Conservation (phyloP, 371 early-diverging fungal species). For the Zychaea mexicana region DNA sequence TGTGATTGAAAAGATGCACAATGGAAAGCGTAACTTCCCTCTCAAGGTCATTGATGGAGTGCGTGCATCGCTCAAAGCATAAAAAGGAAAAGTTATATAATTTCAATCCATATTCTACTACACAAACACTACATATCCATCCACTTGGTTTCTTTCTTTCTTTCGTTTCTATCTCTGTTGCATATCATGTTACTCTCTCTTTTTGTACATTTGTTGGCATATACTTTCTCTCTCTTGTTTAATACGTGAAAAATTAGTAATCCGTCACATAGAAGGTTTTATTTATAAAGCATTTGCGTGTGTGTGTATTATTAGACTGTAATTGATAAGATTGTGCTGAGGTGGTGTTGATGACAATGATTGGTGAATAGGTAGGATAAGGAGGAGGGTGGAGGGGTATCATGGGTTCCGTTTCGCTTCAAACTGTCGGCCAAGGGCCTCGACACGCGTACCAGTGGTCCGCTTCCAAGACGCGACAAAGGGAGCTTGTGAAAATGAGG, state of each 20-base stretch:
- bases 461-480: conserved; percentile 1
- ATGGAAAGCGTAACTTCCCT: conserved; percentile 13
- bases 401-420: conserved; percentile 11
- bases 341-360: too few relatives aligned
- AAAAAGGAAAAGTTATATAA: neutral
- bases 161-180: neutral
- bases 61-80: neutral
- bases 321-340: too few relatives aligned
- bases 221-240: neutral
- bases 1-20: conserved; percentile 34
- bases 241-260: neutral
- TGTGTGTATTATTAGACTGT: neutral
- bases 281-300: neutral
- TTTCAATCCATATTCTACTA: too few relatives aligned
- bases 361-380: neutral
- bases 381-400: conserved; percentile 17
- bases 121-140: too few relatives aligned
- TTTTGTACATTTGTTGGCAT: conserved; percentile 3
- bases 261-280: neutral
- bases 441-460: conserved; percentile 16
- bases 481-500: conserved; percentile 6
- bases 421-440: conserved; percentile 24
- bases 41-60: conserved; percentile 9
- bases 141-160: neutral
- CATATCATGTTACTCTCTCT: neutral